phyloP scores from a whole-genome alignment of 2,329 filamentous ascomycete genomes.

The Penicillium glabrum region DNA sequence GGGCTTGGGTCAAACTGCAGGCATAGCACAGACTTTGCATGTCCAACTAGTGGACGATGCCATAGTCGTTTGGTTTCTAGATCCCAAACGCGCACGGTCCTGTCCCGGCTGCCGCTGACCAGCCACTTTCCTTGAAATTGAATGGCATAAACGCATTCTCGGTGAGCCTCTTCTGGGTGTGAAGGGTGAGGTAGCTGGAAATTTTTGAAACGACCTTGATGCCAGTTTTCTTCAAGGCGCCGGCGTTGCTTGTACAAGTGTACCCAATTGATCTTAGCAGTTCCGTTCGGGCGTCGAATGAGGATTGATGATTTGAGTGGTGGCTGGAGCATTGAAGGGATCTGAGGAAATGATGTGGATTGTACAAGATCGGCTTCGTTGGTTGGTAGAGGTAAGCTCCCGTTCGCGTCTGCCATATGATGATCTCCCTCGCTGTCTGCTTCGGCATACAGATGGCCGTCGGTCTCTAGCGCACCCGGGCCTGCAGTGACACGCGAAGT shows the following conservation, averaged over 20 bases:
- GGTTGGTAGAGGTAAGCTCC: slow-evolving; percentile 16
- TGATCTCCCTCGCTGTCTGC: slow-evolving; percentile 42
- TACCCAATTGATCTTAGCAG: slow-evolving; percentile 77
- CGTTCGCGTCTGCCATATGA: slow-evolving; percentile 44
- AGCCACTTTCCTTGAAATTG: slow-evolving; percentile 84
- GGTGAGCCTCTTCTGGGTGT: slow-evolving; percentile 77
- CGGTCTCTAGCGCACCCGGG: neutral
- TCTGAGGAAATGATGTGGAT: slow-evolving; percentile 9
- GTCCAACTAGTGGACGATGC: slow-evolving; percentile 70
- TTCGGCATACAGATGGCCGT: slow-evolving; percentile 7
- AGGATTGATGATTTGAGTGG: slow-evolving; percentile 34
- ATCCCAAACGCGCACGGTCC: slow-evolving; percentile 86
- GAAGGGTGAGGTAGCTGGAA: slow-evolving; percentile 88
- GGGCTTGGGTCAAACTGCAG: slow-evolving; percentile 90
- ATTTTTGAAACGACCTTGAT: slow-evolving; percentile 74
- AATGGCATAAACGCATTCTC: slow-evolving; percentile 91
- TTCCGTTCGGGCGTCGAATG: slow-evolving; percentile 32
- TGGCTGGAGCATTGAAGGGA: slow-evolving; percentile 14
- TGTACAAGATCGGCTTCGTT: slow-evolving; percentile 13
- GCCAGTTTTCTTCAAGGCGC: slow-evolving; percentile 87
- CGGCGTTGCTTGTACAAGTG: slow-evolving; percentile 87
- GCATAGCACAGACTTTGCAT: slow-evolving; percentile 85
- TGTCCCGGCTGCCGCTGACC: slow-evolving; percentile 90
- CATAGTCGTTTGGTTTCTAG: slow-evolving; percentile 77
- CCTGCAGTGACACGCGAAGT: slow-evolving; percentile 35